A percentile compares a stretch with the other conserved stretches of the same genome.
phyloP scores from a whole-genome alignment of 2,329 filamentous ascomycete genomes.

The Colletotrichum somersetense region DNA sequence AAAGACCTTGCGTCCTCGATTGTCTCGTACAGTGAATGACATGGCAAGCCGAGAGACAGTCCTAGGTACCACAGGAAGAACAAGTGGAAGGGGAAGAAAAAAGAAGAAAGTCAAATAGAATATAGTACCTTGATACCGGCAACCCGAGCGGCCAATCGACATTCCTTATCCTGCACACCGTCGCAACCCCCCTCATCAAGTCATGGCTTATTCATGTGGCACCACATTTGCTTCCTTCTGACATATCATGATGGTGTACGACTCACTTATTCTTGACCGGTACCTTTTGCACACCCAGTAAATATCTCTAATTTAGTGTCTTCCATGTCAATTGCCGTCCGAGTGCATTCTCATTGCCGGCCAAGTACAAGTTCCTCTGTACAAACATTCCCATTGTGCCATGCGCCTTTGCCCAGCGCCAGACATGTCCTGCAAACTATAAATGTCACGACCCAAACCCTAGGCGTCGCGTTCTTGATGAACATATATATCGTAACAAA shows the following conservation, averaged over 20 bases:
- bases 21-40: not conserved
- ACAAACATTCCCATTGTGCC: conserved; percentile 23
- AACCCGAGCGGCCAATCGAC: not conserved
- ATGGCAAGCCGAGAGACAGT: not conserved
- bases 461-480: conserved; percentile 17
- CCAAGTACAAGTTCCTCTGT: conserved; percentile 18
- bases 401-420: conserved; percentile 29
- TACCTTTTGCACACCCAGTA: not conserved
- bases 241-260: not conserved
- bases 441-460: conserved; percentile 18
- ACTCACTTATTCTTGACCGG: no score
- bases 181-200: not conserved
- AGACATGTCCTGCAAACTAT: conserved; percentile 26
- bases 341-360: conserved; percentile 8
- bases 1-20: not conserved
- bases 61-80: not conserved
- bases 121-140: no score
- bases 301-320: not conserved
- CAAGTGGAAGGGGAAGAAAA: not conserved
- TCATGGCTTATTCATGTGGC: not conserved
- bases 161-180: conserved; percentile 10
- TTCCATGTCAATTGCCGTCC: not conserved
- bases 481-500: not conserved
- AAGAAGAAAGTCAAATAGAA: not conserved
- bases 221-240: not conserved